These are phyloP conservation scores for Toxicodendron radicans DNA, from an alignment of 345 rosid species.

Conservation along the genomic window DNA sequence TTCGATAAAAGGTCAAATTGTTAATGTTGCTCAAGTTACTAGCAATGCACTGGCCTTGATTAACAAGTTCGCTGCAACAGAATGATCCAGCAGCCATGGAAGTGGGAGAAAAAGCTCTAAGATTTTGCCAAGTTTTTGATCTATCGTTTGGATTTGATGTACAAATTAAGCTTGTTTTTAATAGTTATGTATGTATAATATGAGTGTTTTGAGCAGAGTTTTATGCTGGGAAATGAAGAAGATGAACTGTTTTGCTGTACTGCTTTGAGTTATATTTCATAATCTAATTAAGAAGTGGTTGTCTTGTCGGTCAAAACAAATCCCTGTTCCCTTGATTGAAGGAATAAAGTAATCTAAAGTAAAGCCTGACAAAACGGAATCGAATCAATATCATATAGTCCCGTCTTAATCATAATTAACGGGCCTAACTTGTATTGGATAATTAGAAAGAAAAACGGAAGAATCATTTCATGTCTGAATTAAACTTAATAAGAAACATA, in stretches of 20 bases:
- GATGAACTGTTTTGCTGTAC: no score
- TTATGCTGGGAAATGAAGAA: no score
- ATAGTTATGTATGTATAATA: background rate
- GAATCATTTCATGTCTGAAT: no score
- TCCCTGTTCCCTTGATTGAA: slow-evolving; percentile 16
- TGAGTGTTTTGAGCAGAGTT: background rate
- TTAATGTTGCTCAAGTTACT: slow-evolving; percentile 68
- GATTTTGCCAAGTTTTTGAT: background rate
- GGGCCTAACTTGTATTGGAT: background rate
- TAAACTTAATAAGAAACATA: no score
- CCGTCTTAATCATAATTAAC: background rate
- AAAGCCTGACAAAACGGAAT: no score
- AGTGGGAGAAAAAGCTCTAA: background rate
- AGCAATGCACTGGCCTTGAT: slow-evolving; percentile 83
- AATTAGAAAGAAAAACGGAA: no score
- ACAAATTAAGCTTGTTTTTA: background rate
- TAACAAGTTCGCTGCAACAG: slow-evolving; percentile 50
- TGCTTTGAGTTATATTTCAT: no score
- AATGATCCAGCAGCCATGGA: slow-evolving; percentile 1
- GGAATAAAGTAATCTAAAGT: background rate
- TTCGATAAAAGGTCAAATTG: slow-evolving; percentile 51
- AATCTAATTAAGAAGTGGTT: no score
- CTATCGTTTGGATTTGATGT: background rate
- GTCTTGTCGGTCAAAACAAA: background rate
- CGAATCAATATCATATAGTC: no score